A percentile compares a stretch with the other conserved stretches of the same genome.
These are phyloP conservation scores for Salix brachista DNA, from an alignment of 345 rosid genomes.

Conservation along the genomic window DNA sequence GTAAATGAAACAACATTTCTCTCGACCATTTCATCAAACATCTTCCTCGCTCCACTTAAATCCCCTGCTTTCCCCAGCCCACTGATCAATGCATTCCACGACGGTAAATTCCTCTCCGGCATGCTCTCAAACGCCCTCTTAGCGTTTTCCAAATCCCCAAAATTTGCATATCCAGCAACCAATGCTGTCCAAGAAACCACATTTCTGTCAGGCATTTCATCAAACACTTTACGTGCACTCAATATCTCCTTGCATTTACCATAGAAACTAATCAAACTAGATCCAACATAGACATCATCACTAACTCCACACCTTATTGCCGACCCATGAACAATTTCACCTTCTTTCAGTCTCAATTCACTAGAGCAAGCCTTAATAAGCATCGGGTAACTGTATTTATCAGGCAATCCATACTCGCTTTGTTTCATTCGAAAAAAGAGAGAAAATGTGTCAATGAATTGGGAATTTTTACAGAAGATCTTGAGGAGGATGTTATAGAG, in stretches of 20 bases:
- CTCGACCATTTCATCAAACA: conserved; percentile 35
- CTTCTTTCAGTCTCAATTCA: conserved; percentile 35
- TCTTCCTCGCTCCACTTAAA: conserved; percentile 29
- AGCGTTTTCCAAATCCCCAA: conserved; percentile 49
- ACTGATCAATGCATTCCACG: conserved; percentile 65
- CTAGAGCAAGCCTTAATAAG: conserved; percentile 53
- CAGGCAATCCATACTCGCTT: conserved; percentile 39
- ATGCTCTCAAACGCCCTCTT: conserved; percentile 44
- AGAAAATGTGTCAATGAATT: conserved; percentile 33
- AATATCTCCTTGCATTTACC: conserved; percentile 50
- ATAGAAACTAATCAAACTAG: conserved; percentile 62
- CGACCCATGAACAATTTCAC: conserved; percentile 51
- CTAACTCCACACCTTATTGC: conserved; percentile 39
- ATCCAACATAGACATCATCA: conserved; percentile 48
- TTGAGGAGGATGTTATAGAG: conserved; percentile 61
- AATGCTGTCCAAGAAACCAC: conserved; percentile 78
- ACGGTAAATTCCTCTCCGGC: conserved; percentile 49
- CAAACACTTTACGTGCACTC: conserved; percentile 58
- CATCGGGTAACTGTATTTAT: conserved; percentile 46
- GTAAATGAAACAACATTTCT: conserved; percentile 37
- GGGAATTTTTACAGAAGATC: conserved; percentile 29
- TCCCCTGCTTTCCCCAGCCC: conserved; percentile 54
- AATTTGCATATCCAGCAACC: conserved; percentile 48
- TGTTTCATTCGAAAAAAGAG: conserved; percentile 51
- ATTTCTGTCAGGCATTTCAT: conserved; percentile 47